Evolutionary conservation across 1,284 basidiomycete genomes (phyloP).

Genomic region (Pseudozyma sp.): DNA sequence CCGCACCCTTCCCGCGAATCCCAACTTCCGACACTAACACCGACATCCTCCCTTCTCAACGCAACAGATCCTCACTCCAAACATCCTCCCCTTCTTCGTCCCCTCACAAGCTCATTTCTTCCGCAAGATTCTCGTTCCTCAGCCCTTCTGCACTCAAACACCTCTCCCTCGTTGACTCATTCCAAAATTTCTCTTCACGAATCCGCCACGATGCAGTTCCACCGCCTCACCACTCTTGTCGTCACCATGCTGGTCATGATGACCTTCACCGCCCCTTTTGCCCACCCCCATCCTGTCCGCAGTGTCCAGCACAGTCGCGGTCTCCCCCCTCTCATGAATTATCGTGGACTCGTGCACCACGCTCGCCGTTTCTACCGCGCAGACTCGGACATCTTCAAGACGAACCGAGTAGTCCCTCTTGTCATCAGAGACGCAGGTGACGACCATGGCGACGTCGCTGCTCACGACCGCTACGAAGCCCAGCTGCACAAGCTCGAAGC

Average conservation of each 20-base stretch:
- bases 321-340: too few species aligned
- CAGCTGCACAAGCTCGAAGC: slow-evolving; percentile 24
- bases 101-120: neutral
- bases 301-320: neutral
- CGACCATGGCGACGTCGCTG: slow-evolving; percentile 12
- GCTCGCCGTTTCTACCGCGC: neutral
- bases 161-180: neutral
- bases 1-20: too few species aligned
- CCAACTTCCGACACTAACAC: too few species aligned
- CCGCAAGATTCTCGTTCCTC: neutral
- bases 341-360: neutral
- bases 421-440: neutral
- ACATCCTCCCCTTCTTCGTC: neutral
- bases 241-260: slow-evolving; percentile 15
- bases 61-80: neutral
- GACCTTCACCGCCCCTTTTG: neutral
- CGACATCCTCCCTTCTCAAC: neutral
- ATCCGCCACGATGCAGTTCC: neutral
- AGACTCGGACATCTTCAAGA: neutral
- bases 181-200: neutral
- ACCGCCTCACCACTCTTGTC: slow-evolving; percentile 1
- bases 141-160: neutral
- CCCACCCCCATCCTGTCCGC: slow-evolving; percentile 4
- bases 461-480: slow-evolving; percentile 25
- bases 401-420: neutral